These are phyloP conservation scores for Penicillium cinerascens DNA, from an alignment of 495 filamentous ascomycete genomes.

Conservation along the genomic window DNA sequence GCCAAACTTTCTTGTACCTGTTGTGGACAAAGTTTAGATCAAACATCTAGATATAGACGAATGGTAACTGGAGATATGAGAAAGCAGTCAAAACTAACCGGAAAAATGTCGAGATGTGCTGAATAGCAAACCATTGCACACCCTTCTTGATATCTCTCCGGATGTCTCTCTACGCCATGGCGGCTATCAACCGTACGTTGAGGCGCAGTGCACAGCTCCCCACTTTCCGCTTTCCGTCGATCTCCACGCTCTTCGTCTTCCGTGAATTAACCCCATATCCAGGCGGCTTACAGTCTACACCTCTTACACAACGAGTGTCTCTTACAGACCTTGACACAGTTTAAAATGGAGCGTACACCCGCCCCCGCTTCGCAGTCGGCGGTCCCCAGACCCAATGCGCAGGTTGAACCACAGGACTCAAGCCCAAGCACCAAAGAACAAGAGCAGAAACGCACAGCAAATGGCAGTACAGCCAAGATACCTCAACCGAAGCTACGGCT, in stretches of 20 bases:
- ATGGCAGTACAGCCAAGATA: conserved; percentile 1
- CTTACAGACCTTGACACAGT: background rate
- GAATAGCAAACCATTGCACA: too few relatives aligned
- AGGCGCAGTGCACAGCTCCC: conserved; percentile 9
- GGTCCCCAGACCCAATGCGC: conserved; percentile 4
- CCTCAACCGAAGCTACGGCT: conserved; percentile 64
- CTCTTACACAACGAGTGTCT: background rate
- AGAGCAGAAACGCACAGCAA: conserved; percentile 1
- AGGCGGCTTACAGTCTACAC: background rate
- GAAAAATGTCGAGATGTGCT: too few relatives aligned
- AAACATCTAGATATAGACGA: too few relatives aligned
- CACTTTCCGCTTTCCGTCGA: conserved; percentile 1
- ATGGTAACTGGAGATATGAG: too few relatives aligned
- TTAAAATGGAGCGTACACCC: conserved; percentile 8
- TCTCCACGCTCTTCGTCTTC: background rate
- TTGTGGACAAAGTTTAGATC: too few relatives aligned
- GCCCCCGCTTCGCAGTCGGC: conserved; percentile 12
- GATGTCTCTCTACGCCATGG: too few relatives aligned
- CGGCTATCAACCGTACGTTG: background rate
- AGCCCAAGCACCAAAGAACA: background rate
- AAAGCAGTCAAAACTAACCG: too few relatives aligned
- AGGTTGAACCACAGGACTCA: background rate
- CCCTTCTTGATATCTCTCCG: too few relatives aligned
- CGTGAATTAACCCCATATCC: background rate
- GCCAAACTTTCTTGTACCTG: too few relatives aligned